A percentile compares a stretch with the other conserved stretches of the same genome.
Conservation (phyloP, 164 flowering plant genomes). For the Vitis rupestris region DNA sequence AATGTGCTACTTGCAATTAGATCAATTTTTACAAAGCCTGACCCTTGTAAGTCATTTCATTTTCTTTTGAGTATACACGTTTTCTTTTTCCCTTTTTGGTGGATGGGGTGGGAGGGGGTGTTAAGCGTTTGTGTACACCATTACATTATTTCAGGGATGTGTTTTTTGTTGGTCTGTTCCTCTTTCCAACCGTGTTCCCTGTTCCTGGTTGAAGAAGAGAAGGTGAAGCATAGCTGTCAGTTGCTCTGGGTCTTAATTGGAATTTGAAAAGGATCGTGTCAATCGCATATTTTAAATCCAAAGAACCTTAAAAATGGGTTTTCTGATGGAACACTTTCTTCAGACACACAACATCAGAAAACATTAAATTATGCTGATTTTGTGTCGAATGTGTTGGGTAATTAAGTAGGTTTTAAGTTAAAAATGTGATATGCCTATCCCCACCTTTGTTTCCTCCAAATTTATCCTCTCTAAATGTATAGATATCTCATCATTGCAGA, state of each 20-base stretch:
- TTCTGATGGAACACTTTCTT: not conserved
- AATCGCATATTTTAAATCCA: not conserved
- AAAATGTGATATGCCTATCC: not conserved
- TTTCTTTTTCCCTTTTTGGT: not conserved
- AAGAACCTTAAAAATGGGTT: not conserved
- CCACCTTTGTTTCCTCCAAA: not conserved
- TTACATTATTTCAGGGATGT: no score
- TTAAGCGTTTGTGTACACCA: no score
- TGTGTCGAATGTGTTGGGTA: not conserved
- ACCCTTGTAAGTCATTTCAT: constrained; percentile 54
- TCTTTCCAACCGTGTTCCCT: no score
- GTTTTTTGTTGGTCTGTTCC: no score
- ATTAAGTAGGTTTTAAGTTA: not conserved
- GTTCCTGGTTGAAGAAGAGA: no score
- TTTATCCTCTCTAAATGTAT: no score
- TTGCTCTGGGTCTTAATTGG: no score
- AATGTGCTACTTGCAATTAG: constrained; percentile 74
- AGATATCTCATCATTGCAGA: constrained; percentile 40
- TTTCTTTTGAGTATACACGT: not conserved
- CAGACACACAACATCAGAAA: not conserved
- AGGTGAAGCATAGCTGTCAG: no score
- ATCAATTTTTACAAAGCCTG: constrained; percentile 77
- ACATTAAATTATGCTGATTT: not conserved
- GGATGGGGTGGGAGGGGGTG: no score
- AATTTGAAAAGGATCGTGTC: not conserved